Evolutionary conservation across 1,139 yeast genomes (phyloP), one percentile per base, ranked within the genome.

Genomic region (Yamadazyma sp.): DNA sequence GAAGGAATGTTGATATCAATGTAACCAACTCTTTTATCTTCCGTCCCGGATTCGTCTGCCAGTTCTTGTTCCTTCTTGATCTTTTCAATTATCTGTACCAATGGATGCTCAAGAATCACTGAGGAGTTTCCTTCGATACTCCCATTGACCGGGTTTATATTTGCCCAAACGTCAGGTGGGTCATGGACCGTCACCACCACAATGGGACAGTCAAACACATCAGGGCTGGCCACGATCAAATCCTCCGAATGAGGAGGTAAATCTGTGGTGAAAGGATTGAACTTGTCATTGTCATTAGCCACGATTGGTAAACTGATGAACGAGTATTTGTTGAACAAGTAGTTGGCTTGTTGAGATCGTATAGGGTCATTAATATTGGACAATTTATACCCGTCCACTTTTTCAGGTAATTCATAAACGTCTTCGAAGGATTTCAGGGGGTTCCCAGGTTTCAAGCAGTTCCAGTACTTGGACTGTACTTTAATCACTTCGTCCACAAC

Each of bases 151-250:
- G 96, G 89, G 56, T 89, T 89, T 23, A 83, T 67, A 47, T 84
- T 80, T 1, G 95, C 96, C 96, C 96, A 89, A 6, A 92, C 75
- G 46, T 89, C 95, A 2, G 97, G 91, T 2, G 98, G 89, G 54
- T 91, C 98, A 59, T 91, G 98, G 11, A 91, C 79, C 7, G 87
- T 63, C 12, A 92, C 69, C 12, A 89, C 67, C 7, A 91, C 62
- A 6, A 85, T 78, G 16, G 79, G 75, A 34, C 81, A 69, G 10
- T 78, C 73, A 57, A 82, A 82, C 17, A 91, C 75, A 46, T 81
- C 78, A 5, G 89, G 85, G 14, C 95, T 80, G 23, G 95, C 87
- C 38, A 91, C 60, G 10, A 91, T 77, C 41, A 87, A 82, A 49
- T 88, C 87, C 17, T 80, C 85, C 40, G 77, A 66, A 38, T 77